phyloP scores from a whole-genome alignment of 495 filamentous ascomycete species.

The Lindgomyces ingoldianus region DNA sequence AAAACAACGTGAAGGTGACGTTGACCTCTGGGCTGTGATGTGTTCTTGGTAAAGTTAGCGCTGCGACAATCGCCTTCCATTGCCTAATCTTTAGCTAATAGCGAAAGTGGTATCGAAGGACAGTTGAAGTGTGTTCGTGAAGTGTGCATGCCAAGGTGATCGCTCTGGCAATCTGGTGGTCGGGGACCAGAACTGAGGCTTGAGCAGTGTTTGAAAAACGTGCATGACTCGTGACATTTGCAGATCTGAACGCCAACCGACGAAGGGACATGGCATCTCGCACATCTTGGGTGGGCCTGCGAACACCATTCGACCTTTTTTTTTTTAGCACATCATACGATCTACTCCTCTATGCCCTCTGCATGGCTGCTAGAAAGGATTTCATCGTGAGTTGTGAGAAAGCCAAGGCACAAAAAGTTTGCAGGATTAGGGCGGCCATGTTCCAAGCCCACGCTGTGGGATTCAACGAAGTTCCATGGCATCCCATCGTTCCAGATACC shows the following conservation, averaged over 20 bases:
- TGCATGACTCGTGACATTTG: not conserved
- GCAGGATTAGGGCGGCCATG: not conserved
- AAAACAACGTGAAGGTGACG: too few relatives aligned
- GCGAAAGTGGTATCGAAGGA: too few relatives aligned
- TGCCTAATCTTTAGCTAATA: too few relatives aligned
- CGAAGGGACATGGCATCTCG: too few relatives aligned
- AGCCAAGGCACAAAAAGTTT: not conserved
- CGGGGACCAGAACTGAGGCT: not conserved
- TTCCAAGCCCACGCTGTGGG: slow-evolving; percentile 3
- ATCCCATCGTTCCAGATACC: slow-evolving; percentile 18
- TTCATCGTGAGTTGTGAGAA: not conserved
- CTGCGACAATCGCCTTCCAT: too few relatives aligned
- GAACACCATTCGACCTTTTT: too few relatives aligned
- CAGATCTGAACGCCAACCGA: slow-evolving; percentile 1
- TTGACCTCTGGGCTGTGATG: too few relatives aligned
- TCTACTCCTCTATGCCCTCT: too few relatives aligned
- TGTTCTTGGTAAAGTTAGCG: too few relatives aligned
- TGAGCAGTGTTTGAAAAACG: not conserved
- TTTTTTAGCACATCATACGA: too few relatives aligned
- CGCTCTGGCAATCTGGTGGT: too few relatives aligned
- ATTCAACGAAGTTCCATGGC: not conserved
- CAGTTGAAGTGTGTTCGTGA: not conserved
- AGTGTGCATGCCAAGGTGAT: not conserved
- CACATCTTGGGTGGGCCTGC: too few relatives aligned
- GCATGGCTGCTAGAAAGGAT: not conserved